Evolutionary conservation across 139 green algal genomes (phyloP).

Genomic region (Ettlia oleoabundans): DNA sequence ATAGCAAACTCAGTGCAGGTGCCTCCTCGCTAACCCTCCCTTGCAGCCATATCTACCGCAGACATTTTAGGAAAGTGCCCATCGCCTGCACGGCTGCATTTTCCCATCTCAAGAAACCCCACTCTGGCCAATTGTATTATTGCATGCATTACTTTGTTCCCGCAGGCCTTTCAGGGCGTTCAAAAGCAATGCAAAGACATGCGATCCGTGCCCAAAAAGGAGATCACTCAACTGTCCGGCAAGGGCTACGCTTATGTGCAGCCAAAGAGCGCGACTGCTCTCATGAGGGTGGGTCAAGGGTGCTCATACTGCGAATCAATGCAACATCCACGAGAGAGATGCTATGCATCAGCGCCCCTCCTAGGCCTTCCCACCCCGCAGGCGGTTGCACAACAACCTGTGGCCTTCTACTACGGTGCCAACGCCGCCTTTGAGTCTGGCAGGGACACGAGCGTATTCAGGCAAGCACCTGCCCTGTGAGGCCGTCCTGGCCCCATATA

Average conservation of each 20-base stretch:
- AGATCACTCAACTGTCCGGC: not conserved
- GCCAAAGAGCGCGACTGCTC: not conserved
- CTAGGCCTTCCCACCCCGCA: not conserved
- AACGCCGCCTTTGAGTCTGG: not conserved
- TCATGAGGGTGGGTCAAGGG: not conserved
- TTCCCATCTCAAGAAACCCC: too few species aligned
- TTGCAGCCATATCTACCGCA: too few species aligned
- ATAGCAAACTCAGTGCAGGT: not conserved
- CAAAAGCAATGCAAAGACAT: not conserved
- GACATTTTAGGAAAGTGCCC: too few species aligned
- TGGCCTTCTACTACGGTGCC: not conserved
- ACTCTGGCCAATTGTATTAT: too few species aligned
- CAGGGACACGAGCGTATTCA: not conserved
- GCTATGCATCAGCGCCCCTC: too few species aligned
- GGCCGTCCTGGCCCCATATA: not conserved
- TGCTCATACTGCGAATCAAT: not conserved
- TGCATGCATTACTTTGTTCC: too few species aligned
- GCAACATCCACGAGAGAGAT: too few species aligned
- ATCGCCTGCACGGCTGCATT: not conserved
- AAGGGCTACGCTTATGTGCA: not conserved
- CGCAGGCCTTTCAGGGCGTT: not conserved
- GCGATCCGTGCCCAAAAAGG: not conserved
- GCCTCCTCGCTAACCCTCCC: too few species aligned
- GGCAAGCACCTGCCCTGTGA: not conserved
- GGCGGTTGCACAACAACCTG: not conserved